Base-by-base conservation (phyloP, 2,329 filamentous ascomycete genomes). In the Epichloe glyceriae region DNA sequence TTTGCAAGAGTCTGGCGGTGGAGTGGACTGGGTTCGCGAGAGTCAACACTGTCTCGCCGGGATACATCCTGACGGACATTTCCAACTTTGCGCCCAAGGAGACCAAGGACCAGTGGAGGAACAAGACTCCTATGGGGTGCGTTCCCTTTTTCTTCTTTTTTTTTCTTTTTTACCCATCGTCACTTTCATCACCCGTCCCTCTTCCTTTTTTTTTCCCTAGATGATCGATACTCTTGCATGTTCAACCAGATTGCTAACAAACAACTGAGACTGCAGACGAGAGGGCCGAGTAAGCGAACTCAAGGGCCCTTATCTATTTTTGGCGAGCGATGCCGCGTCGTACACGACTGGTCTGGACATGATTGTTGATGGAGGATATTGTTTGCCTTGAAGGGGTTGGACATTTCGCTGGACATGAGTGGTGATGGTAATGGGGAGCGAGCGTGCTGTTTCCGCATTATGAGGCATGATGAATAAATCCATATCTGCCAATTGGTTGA, bases 251-350 rank as follows among this genome's bases (percentile, higher is more conserved):
- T 15, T 15, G 5, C 20, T 26, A 1, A 14, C 12, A 2, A 1
- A 14, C 12, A 2, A 14, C 7, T 30, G 35, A 7, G 10, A 33
- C 34, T 45, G 17, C 39, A 78, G 80, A 46, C 78, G 88, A 56
- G 83, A 89, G 62, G 88, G 84, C 10, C 73, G 82, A 56, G 72
- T 79, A 3, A 77, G 80, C 53, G 88, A 95, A 71, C 73, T 94
- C 58, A 90, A 91, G 71, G 88, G 86, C 19, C 84, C 84, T 17
- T 95, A 86, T 64, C 68, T 94, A 46, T 93, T 89, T 67, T 73
- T 94, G 51, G 85, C 86, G 17, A 87, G 83, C 14, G 87, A 94
- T 66, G 87, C 87, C 4, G 79, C 83, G n/a, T 86, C 81, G 50
- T 94, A 88, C 69, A 88, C 84, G 17, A 94, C 87, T 8, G 88